Evolutionary conservation across 2,329 filamentous ascomycete species (phyloP).

Genomic region (Aurifilum marmelostoma): DNA sequence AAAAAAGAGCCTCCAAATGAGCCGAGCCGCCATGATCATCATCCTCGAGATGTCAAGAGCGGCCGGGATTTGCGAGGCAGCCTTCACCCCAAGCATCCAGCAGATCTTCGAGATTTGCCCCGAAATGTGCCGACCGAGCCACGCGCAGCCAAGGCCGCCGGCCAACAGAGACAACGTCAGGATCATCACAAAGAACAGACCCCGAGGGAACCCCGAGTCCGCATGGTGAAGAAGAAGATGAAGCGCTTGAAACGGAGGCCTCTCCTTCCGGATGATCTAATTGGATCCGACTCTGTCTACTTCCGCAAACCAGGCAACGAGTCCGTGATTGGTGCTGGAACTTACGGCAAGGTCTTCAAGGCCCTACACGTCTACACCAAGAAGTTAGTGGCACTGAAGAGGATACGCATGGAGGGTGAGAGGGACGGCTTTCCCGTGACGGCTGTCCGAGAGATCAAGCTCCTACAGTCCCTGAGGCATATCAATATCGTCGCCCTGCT

Average conservation of each 20-base stretch:
- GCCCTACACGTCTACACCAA: slow-evolving; percentile 91
- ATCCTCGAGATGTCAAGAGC: slow-evolving; percentile 30
- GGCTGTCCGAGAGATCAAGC: slow-evolving; percentile 86
- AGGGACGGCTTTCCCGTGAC: slow-evolving; percentile 90
- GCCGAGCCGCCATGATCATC: slow-evolving; percentile 50
- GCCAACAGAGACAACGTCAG: slow-evolving; percentile 29
- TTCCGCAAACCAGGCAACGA: slow-evolving; percentile 96
- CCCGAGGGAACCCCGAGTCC: slow-evolving; percentile 50
- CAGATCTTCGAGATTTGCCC: slow-evolving; percentile 44
- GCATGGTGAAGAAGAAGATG: slow-evolving; percentile 69
- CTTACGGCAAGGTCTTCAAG: slow-evolving; percentile 95
- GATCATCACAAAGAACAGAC: slow-evolving; percentile 38
- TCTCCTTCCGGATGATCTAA: slow-evolving; percentile 70
- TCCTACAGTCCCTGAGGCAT: slow-evolving; percentile 84
- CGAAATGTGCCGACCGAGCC: slow-evolving; percentile 57
- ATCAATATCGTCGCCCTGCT: slow-evolving; percentile 80
- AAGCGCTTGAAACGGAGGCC: slow-evolving; percentile 74
- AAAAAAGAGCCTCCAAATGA: slow-evolving; percentile 26
- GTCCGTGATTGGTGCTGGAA: slow-evolving; percentile 92
- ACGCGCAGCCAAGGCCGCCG: slow-evolving; percentile 38
- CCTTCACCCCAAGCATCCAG: slow-evolving; percentile 15
- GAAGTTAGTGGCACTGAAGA: slow-evolving; percentile 81
- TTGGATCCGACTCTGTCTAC: slow-evolving; percentile 84
- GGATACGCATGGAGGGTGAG: slow-evolving; percentile 92
- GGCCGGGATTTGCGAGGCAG: slow-evolving; percentile 37